A percentile compares a stretch with the other conserved stretches of the same genome.
Conservation (phyloP, 2,329 filamentous ascomycete genomes). For the Cladophialophora psammophila region DNA sequence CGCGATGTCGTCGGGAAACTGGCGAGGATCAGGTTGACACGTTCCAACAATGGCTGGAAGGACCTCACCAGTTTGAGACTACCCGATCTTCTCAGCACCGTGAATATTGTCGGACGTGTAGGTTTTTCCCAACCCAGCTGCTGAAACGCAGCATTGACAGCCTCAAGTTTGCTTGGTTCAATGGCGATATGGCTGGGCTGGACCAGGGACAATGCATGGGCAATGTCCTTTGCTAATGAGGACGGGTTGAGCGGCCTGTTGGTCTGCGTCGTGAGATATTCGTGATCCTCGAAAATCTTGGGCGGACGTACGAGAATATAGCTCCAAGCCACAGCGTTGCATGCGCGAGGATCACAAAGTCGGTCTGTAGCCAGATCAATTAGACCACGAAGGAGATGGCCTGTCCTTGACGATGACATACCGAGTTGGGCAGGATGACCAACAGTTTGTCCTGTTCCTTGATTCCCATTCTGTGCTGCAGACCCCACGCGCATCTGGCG, state of each 20-base stretch:
- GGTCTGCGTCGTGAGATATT: slow-evolving; percentile 4
- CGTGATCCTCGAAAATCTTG: background rate
- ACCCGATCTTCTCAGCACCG: slow-evolving; percentile 19
- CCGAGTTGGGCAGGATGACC: slow-evolving; percentile 42
- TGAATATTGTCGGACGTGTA: slow-evolving; percentile 24
- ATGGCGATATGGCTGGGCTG: slow-evolving; percentile 40
- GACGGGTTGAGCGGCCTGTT: slow-evolving; percentile 38
- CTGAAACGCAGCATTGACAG: slow-evolving; percentile 35
- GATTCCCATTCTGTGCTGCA: slow-evolving; percentile 37
- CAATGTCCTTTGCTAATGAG: slow-evolving; percentile 40
- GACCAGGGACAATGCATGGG: slow-evolving; percentile 38
- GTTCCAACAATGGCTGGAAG: background rate
- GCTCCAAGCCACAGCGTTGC: slow-evolving; percentile 42
- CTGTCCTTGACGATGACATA: background rate
- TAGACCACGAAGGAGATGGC: background rate
- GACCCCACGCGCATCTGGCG: slow-evolving; percentile 40
- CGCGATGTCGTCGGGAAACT: slow-evolving; percentile 25
- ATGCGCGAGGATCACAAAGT: slow-evolving; percentile 42
- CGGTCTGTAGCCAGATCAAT: slow-evolving; percentile 31
- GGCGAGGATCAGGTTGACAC: background rate
- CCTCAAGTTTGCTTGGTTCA: slow-evolving; percentile 36
- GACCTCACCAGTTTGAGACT: slow-evolving; percentile 18
- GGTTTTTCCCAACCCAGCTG: slow-evolving; percentile 17
- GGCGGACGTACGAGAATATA: slow-evolving; percentile 36
- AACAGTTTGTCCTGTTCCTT: slow-evolving; percentile 38